These are phyloP conservation scores for Globisporangium parvum DNA, from an alignment of 352 stramenopile species.

Conservation along the genomic window DNA sequence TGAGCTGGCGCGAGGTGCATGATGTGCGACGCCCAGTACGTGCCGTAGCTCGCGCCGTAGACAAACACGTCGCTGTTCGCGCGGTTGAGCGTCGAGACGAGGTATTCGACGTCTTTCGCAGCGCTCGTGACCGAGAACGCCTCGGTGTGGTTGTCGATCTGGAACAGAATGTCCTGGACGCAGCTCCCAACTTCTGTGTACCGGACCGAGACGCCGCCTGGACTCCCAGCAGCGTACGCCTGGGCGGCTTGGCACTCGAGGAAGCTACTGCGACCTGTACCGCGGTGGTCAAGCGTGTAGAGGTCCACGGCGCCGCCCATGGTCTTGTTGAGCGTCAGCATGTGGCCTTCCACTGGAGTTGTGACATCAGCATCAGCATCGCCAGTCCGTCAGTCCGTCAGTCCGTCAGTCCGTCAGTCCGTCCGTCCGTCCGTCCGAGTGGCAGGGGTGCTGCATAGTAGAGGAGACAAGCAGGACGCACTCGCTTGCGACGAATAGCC, in stretches of 20 bases:
- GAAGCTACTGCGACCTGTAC: slow-evolving; percentile 34
- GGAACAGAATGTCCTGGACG: slow-evolving; percentile 23
- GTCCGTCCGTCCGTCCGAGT: no score
- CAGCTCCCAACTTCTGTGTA: slow-evolving; percentile 25
- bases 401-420: no score
- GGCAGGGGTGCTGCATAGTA: no score
- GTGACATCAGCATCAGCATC: no score
- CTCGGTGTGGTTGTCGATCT: slow-evolving; percentile 29
- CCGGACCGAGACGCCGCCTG: slow-evolving; percentile 12
- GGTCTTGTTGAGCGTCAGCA: slow-evolving; percentile 12
- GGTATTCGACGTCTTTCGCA: slow-evolving; percentile 23
- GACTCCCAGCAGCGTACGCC: slow-evolving; percentile 16
- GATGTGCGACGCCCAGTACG: slow-evolving; percentile 18
- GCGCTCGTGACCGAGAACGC: slow-evolving; percentile 40
- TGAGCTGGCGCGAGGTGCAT: slow-evolving; percentile 25
- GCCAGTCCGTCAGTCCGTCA: background rate
- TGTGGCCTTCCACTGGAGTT: slow-evolving; percentile 27
- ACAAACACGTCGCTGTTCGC: slow-evolving; percentile 19
- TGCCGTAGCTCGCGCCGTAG: slow-evolving; percentile 30
- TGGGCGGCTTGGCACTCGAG: slow-evolving; percentile 37
- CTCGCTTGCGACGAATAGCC: slow-evolving; percentile 13
- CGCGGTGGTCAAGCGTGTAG: slow-evolving; percentile 54
- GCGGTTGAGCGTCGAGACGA: slow-evolving; percentile 17
- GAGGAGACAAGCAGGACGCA: no score
- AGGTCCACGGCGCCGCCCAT: slow-evolving; percentile 18